Evolutionary conservation across 1,284 basidiomycete genomes (phyloP).

Genomic region (Marasmius tenuissimus): DNA sequence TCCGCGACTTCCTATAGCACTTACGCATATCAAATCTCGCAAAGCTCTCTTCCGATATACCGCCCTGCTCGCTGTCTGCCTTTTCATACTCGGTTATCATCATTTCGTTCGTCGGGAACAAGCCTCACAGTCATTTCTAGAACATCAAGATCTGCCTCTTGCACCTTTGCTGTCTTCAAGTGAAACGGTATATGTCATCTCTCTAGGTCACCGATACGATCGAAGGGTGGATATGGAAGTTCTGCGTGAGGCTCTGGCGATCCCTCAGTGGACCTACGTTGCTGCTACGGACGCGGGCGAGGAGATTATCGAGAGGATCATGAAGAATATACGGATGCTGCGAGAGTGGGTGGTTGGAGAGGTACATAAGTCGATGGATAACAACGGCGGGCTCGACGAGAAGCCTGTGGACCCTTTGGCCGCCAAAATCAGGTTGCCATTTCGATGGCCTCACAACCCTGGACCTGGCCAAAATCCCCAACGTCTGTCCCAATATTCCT

Average conservation of each 20-base stretch:
- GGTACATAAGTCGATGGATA: not conserved
- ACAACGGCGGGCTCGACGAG: constrained; percentile 1
- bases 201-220: constrained; percentile 51
- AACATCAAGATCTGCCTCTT: not conserved
- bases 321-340: constrained; percentile 38
- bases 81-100: too few relatives aligned
- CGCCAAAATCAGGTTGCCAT: constrained; percentile 18
- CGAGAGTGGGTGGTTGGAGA: constrained; percentile 21
- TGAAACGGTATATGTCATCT: constrained; percentile 54
- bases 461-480: not conserved
- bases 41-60: too few relatives aligned
- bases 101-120: not conserved
- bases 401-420: not conserved
- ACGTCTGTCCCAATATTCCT: not conserved
- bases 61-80: too few relatives aligned
- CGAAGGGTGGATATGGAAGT: constrained; percentile 55
- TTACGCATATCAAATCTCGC: too few relatives aligned
- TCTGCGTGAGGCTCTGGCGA: constrained; percentile 40
- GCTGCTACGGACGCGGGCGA: constrained; percentile 45
- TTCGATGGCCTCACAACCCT: constrained; percentile 43
- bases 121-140: not conserved
- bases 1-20: too few relatives aligned
- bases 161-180: not conserved
- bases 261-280: constrained; percentile 52
- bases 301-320: constrained; percentile 36